Evolutionary conservation across 352 stramenopile genomes (phyloP), one percentile per base, ranked within the genome.

Genomic region (Phytophthora boehmeriae): DNA sequence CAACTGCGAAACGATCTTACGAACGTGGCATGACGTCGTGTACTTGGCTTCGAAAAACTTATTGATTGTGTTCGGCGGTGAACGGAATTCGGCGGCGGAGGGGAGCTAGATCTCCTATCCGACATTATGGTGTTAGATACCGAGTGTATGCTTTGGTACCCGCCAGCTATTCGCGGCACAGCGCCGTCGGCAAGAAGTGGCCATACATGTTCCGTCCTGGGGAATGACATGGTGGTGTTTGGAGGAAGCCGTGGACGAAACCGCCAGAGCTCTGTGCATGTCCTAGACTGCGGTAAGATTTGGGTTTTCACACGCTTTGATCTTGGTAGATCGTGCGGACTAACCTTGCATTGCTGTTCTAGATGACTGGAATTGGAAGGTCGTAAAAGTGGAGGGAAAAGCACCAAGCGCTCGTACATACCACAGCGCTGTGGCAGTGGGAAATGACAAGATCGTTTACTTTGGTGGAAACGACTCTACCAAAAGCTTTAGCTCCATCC

Each of bases 121-220:
- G 85, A 94, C 50, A 85, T 94, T 30, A 88, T 96, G 89, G 90
- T 98, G 38, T 78, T 98, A 5, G 95, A 98, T 68, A 97, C 88
- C 4, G 90, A 98, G 66, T 97, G 94, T 61, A 96, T 97, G 59
- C 61, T 97, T 25, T 97, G 94, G 94, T 98, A 98, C 64, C 93
- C 93, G 17, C 92, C 95, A 13, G 81, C 86, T 5, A 83, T 97
- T 20, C 86, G 68, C 30, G 87, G 87, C n/a, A 68, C 82, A 8
- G 59, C 79, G 13, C 87, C 87, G 14, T 71, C 76, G 13, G 76
- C 81, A 11, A 73, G 78, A 56, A 92, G 85, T 35, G 87, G 87
- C 10, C 87, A 96, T 61, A 78, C 83, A 16, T 91, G 81, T 62
- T 91, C 83, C 19, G 78, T 85, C 20, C 49, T 96, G 35, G 85